Evolutionary conservation across 2,329 filamentous ascomycete genomes (phyloP).

Genomic region (Aureobasidium leucospermi): DNA sequence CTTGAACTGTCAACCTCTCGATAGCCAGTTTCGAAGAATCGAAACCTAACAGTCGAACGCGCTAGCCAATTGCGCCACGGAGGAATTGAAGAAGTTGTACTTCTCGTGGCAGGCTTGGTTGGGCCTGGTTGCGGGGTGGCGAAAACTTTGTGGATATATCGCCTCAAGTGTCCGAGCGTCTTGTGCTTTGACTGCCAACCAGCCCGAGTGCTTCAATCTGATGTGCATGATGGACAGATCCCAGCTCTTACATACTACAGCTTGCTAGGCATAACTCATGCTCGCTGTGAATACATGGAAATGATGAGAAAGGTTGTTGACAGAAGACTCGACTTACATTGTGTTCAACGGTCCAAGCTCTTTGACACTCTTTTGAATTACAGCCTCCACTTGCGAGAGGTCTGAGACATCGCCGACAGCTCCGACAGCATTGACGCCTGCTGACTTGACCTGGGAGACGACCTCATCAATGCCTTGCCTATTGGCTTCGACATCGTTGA

Average conservation of each 20-base stretch:
- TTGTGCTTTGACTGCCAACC: no score
- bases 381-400: conserved; percentile 42
- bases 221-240: no score
- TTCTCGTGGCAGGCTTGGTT: background rate
- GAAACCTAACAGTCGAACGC: conserved; percentile 15
- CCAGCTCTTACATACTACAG: no score
- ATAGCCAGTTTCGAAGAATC: background rate
- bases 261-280: no score
- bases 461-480: conserved; percentile 44
- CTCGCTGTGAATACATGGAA: no score
- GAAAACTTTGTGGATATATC: background rate
- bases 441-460: conserved; percentile 45
- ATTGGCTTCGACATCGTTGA: conserved; percentile 55
- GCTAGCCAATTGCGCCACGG: conserved; percentile 16
- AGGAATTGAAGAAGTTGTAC: background rate
- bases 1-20: conserved; percentile 16
- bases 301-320: background rate
- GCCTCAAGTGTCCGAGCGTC: no score
- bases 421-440: conserved; percentile 48
- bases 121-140: background rate
- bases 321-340: conserved; percentile 29
- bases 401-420: conserved; percentile 57
- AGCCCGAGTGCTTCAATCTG: background rate
- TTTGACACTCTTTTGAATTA: conserved; percentile 47
- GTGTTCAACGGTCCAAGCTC: conserved; percentile 47